A percentile compares a stretch with the other conserved stretches of the same genome.
These are phyloP conservation scores for Eutrema yunnanense DNA, from an alignment of 345 rosid genomes.

Conservation along the genomic window DNA sequence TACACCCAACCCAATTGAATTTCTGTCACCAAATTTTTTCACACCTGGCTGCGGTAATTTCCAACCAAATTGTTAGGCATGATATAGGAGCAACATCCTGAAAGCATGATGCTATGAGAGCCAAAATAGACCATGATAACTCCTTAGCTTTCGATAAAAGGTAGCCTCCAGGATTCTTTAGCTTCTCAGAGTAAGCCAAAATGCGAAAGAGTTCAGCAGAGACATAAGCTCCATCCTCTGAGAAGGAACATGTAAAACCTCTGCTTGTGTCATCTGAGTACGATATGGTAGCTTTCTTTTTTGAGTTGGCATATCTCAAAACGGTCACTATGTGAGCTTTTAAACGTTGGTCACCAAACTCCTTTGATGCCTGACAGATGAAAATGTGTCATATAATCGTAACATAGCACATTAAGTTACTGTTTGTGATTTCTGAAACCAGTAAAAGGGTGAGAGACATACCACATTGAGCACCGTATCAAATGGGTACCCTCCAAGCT, in stretches of 20 bases:
- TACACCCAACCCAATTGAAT: conserved; percentile 3
- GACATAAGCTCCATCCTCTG: conserved; percentile 49
- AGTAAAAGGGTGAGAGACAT: conserved; percentile 30
- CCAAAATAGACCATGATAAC: conserved; percentile 92
- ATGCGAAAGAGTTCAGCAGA: conserved; percentile 83
- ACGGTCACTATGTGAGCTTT: conserved; percentile 81
- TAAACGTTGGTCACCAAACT: conserved; percentile 84
- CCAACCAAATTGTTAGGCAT: conserved; percentile 94
- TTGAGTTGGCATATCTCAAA: conserved; percentile 73
- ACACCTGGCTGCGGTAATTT: conserved; percentile 98
- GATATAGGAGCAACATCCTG: conserved; percentile 75
- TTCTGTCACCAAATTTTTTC: not conserved
- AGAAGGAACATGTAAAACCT: conserved; percentile 39
- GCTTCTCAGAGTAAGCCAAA: conserved; percentile 89
- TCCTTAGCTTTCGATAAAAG: conserved; percentile 88
- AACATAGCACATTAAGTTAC: not conserved
- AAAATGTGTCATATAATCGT: conserved; percentile 13
- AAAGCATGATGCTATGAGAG: conserved; percentile 94
- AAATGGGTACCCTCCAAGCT: conserved; percentile 85
- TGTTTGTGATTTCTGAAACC: conserved; percentile 10
- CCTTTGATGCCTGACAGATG: conserved; percentile 68
- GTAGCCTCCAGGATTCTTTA: conserved; percentile 70
- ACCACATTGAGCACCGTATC: conserved; percentile 78
- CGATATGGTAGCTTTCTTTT: conserved; percentile 49
- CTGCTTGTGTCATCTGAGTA: conserved; percentile 39